phyloP scores from a whole-genome alignment of 352 stramenopile genomes.

The Phytophthora sp. region DNA sequence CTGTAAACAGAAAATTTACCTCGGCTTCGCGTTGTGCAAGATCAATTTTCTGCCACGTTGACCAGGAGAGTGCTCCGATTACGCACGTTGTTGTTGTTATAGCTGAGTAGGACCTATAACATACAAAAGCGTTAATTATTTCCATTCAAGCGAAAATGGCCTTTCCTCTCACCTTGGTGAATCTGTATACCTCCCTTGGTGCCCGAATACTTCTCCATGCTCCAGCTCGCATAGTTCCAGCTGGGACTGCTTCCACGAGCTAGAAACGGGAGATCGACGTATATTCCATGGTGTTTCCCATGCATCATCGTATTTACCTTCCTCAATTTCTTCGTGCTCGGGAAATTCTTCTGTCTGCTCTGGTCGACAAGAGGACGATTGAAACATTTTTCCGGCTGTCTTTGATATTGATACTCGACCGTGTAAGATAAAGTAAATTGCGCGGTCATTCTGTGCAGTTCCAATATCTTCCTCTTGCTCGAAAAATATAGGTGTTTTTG shows the following conservation, averaged over 20 bases:
- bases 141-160: background rate
- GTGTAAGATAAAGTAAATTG: slow-evolving; percentile 41
- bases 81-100: slow-evolving; percentile 27
- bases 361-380: slow-evolving; percentile 8
- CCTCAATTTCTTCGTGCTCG: background rate
- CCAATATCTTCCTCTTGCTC: slow-evolving; percentile 23
- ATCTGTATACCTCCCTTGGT: slow-evolving; percentile 30
- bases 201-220: slow-evolving; percentile 33
- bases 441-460: background rate
- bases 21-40: slow-evolving; percentile 33
- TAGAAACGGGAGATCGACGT: background rate
- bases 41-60: slow-evolving; percentile 33
- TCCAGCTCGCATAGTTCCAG: slow-evolving; percentile 34
- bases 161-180: slow-evolving; percentile 18
- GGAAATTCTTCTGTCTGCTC: background rate
- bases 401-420: slow-evolving; percentile 31
- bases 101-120: slow-evolving; percentile 32
- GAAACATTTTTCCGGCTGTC: slow-evolving; percentile 28
- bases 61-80: slow-evolving; percentile 42
- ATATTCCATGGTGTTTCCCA: slow-evolving; percentile 24
- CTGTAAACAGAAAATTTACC: slow-evolving; percentile 13
- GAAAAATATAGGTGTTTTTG: slow-evolving; percentile 36
- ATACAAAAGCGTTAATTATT: background rate
- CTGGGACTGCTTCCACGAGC: slow-evolving; percentile 28
- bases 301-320: slow-evolving; percentile 3